Evolutionary conservation across 164 flowering plant species (phyloP).

Genomic region (Malania oleifera): DNA sequence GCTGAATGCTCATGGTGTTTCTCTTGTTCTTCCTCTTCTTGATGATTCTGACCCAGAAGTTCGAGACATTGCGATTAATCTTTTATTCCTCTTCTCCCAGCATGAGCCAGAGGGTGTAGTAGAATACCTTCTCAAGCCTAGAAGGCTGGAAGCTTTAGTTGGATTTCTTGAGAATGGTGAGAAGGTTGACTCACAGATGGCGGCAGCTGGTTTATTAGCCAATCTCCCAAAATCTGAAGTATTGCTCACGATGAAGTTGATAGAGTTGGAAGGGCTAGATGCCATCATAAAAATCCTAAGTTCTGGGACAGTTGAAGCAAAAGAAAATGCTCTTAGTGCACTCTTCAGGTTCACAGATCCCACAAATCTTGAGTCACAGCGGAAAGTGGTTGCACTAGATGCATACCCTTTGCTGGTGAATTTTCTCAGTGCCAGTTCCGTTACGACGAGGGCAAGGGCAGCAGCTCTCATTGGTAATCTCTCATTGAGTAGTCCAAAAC

Average conservation of each 20-base stretch:
- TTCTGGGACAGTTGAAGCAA: constrained; percentile 49
- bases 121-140: constrained; percentile 51
- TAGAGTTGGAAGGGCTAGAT: constrained; percentile 40
- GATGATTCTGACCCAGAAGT: constrained; percentile 54
- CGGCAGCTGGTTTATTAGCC: constrained; percentile 60
- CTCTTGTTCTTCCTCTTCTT: constrained; percentile 49
- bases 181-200: constrained; percentile 40
- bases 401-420: constrained; percentile 47
- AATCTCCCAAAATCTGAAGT: constrained; percentile 66
- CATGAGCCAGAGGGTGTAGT: constrained; percentile 52
- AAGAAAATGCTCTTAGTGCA: constrained; percentile 65
- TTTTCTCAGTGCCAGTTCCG: constrained; percentile 36
- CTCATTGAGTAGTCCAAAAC: constrained; percentile 44
- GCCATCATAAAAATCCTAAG: constrained; percentile 41
- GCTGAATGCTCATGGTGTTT: constrained; percentile 42
- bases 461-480: constrained; percentile 62
- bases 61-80: constrained; percentile 41
- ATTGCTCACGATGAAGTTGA: constrained; percentile 37
- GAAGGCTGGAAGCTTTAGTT: constrained; percentile 48
- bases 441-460: constrained; percentile 54
- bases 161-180: constrained; percentile 51
- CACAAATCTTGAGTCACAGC: constrained; percentile 41
- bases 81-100: constrained; percentile 53
- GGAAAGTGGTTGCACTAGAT: constrained; percentile 40
- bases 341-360: constrained; percentile 69